Evolutionary conservation across 352 stramenopile species (phyloP).

Genomic region (Phytophthora pisi): DNA sequence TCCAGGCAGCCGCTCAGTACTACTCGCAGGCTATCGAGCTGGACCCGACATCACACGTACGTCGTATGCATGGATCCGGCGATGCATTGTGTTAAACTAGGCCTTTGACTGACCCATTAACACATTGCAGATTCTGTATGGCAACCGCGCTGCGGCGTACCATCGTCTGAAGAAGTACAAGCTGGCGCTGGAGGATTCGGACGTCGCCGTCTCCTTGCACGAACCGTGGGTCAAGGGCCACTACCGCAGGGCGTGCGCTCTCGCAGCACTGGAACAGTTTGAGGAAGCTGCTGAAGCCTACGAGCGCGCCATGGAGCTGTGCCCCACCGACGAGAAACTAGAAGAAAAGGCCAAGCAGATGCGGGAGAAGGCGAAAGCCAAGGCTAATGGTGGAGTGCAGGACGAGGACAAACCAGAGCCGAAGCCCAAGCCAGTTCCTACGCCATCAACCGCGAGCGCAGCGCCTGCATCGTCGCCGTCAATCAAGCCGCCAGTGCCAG

Average conservation of each 20-base stretch:
- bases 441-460: constrained; percentile 6
- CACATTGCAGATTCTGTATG: constrained; percentile 70
- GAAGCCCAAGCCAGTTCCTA: constrained; percentile 13
- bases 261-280: constrained; percentile 68
- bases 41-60: constrained; percentile 73
- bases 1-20: constrained; percentile 75
- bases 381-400: constrained; percentile 3
- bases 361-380: constrained; percentile 41
- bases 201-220: constrained; percentile 66
- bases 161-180: constrained; percentile 76
- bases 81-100: not conserved
- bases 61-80: constrained; percentile 17
- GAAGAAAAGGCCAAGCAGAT: constrained; percentile 72
- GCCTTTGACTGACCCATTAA: constrained; percentile 4
- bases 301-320: constrained; percentile 70
- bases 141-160: constrained; percentile 80
- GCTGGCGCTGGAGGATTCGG: constrained; percentile 66
- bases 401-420: constrained; percentile 5
- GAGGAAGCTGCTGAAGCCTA: constrained; percentile 69
- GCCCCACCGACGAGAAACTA: constrained; percentile 69
- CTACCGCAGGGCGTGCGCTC: constrained; percentile 72
- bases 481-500: constrained; percentile 24
- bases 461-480: constrained; percentile 22
- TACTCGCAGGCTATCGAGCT: constrained; percentile 91
- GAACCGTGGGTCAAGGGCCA: constrained; percentile 88